Evolutionary conservation across 805 yeast species (phyloP), one percentile per base, ranked within the genome.

Genomic region (Schwanniomyces yamadae): DNA sequence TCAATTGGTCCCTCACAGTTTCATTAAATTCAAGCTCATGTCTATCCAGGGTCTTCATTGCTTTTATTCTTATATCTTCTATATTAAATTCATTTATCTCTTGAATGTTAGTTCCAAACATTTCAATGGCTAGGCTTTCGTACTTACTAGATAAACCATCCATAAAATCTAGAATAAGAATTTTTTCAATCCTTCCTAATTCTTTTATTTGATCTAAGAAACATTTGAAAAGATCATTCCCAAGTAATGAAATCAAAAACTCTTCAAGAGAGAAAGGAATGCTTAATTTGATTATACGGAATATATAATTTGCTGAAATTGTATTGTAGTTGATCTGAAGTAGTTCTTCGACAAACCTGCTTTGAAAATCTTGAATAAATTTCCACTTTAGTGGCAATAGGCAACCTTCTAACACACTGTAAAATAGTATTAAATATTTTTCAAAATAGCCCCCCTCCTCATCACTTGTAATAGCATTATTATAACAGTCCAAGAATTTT

Each of bases 31-130:
- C 10, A 21, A 10, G 10, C 23, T 28, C 16, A 17, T 6, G 4
- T n/a, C 19, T 8, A 5, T 36, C 40, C n/a, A 35, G 26, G n/a
- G 43, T 14, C 23, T 35, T 30, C 54, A 50, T 48, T 10, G 52
- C 44, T 30, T 36, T 48, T 1, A 42, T 33, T 36, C 45, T 28
- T 11, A 49, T 18, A 7, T 38, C 46, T 16, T 36, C 33, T 8
- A 25, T 3, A 2, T 17, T 12, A 3, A 16, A n/a, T 2, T 31
- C 5, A 3, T 24, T 14, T n/a, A 5, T 18, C 14, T 20, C 17
- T 11, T 18, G 28, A 5, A 17, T 20, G 6, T 36, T 32, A 4
- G 15, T 31, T 2, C 38, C 33, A 26, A 40, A 25, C 3, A 37
- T 15, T 19, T 23, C 18, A 5, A 21, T 4, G 6, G 27, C 13